These are phyloP conservation scores for Zymoseptoria tritici DNA, from an alignment of 2,329 filamentous ascomycete genomes.

Conservation along the genomic window DNA sequence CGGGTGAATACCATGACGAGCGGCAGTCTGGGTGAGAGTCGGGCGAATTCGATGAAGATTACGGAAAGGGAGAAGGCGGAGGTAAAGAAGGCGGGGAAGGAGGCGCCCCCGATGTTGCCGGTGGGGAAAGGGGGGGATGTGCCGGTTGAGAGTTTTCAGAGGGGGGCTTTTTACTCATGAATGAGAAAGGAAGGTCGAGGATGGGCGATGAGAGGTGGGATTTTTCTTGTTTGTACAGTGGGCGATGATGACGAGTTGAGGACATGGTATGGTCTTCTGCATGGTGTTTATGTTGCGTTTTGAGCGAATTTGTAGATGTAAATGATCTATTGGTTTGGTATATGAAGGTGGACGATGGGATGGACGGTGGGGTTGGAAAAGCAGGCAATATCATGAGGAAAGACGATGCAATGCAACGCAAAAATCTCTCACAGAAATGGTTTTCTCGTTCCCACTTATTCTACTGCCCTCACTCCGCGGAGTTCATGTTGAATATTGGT, in stretches of 20 bases:
- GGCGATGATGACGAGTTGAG: background rate
- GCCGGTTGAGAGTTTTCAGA: constrained; percentile 62
- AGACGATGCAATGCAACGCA: no score
- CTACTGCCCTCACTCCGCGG: no score
- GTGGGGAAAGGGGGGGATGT: constrained; percentile 58
- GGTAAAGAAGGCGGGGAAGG: constrained; percentile 20
- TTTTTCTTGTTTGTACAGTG: background rate
- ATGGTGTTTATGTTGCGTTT: background rate
- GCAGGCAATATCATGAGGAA: no score
- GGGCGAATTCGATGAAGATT: constrained; percentile 39
- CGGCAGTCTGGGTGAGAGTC: constrained; percentile 28
- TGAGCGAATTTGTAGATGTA: no score
- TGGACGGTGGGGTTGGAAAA: no score
- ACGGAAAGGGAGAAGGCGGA: constrained; percentile 35
- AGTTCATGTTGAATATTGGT: no score
- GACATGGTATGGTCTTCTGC: no score
- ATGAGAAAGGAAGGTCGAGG: background rate
- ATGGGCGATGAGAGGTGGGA: background rate
- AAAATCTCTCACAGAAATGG: no score
- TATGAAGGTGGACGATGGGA: no score
- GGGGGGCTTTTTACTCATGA: constrained; percentile 57
- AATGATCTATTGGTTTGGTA: no score
- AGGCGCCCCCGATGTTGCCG: constrained; percentile 40
- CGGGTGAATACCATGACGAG: constrained; percentile 51
- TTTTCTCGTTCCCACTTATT: no score